These are phyloP conservation scores for Plasmodium coatneyi DNA, from an alignment of 169 alveolate species.

Conservation along the genomic window DNA sequence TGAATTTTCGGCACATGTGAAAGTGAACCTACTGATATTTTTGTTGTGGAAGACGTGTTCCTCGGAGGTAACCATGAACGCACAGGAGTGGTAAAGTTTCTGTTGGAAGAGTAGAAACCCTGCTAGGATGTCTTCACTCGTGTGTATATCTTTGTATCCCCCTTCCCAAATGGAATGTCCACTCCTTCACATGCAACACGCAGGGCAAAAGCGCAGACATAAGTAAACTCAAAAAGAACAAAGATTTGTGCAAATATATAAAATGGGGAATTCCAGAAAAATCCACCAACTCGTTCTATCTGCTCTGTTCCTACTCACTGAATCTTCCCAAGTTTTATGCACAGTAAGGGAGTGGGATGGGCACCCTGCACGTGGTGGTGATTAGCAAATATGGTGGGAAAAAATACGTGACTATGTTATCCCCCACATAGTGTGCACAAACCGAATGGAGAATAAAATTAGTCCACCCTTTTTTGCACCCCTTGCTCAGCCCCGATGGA, in stretches of 20 bases:
- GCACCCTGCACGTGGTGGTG: neutral
- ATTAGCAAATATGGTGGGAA: neutral
- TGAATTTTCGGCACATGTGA: constrained; percentile 15
- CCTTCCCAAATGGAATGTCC: neutral
- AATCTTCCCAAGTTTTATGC: constrained; percentile 69
- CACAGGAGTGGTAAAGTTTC: neutral
- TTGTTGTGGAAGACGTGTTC: constrained; percentile 38
- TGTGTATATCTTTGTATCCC: neutral
- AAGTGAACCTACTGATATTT: constrained; percentile 27
- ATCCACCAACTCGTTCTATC: constrained; percentile 35
- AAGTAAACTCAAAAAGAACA: constrained; percentile 48
- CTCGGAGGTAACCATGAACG: constrained; percentile 14
- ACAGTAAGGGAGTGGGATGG: constrained; percentile 8
- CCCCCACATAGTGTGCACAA: neutral
- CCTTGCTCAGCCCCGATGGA: constrained; percentile 48
- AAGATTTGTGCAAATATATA: constrained; percentile 41
- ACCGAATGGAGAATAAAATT: neutral
- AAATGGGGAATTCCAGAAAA: constrained; percentile 61
- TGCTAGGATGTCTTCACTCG: neutral
- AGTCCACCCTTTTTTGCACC: neutral
- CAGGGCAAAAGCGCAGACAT: constrained; percentile 63
- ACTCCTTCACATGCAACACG: neutral
- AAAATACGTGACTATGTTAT: neutral
- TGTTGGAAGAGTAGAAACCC: neutral
- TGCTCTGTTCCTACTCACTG: constrained; percentile 60